Percentiles rank a stretch among this genome's conserved stretches.
These are phyloP conservation scores for Aureobasidium subglaciale DNA, from an alignment of 2,329 filamentous ascomycete genomes.

Conservation along the genomic window DNA sequence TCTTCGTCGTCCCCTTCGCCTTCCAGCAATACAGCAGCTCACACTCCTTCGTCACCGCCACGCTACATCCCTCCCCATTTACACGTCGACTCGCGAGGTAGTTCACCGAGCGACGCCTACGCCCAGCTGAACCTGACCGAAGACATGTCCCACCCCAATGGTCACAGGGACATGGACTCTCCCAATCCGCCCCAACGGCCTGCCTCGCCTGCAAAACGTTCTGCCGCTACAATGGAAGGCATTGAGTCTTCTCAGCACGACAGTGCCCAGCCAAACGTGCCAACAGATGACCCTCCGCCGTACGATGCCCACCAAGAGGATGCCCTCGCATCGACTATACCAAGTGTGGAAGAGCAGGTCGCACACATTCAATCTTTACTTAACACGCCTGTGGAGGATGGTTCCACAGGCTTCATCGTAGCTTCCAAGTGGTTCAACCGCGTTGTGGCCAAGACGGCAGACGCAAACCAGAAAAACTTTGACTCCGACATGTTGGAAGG, in stretches of 20 bases:
- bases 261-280: background rate
- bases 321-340: conserved; percentile 21
- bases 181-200: conserved; percentile 28
- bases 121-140: conserved; percentile 42
- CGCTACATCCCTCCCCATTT: conserved; percentile 51
- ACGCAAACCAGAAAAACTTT: conserved; percentile 48
- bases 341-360: conserved; percentile 63
- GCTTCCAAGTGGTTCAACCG: conserved; percentile 72
- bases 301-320: conserved; percentile 24
- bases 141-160: conserved; percentile 36
- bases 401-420: conserved; percentile 69
- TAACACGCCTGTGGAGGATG: conserved; percentile 54
- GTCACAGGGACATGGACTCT: conserved; percentile 18
- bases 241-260: conserved; percentile 19
- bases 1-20: conserved; percentile 24
- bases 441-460: conserved; percentile 59
- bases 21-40: background rate
- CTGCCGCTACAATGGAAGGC: conserved; percentile 48
- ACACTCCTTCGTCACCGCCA: conserved; percentile 27
- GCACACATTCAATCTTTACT: conserved; percentile 60
- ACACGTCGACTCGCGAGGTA: conserved; percentile 26
- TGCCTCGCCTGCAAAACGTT: conserved; percentile 49
- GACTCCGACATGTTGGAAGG: conserved; percentile 55
- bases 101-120: conserved; percentile 46
- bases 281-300: conserved; percentile 15